These are phyloP conservation scores for Cercospora sp. DNA, from an alignment of 2,329 filamentous ascomycete species.

Conservation along the genomic window DNA sequence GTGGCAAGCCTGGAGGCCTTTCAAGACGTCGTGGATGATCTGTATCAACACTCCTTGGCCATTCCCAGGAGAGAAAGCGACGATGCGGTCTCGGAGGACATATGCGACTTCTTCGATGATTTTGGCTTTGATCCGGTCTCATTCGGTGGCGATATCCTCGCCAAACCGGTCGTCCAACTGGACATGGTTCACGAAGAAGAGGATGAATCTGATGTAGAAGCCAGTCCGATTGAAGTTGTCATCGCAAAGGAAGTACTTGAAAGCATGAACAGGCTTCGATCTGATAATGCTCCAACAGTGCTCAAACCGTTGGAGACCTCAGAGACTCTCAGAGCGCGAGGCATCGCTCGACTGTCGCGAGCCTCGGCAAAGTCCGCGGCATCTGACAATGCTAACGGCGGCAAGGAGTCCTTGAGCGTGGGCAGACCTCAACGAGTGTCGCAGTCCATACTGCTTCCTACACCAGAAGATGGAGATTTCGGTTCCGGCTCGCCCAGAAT, in stretches of 20 bases:
- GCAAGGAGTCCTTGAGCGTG: constrained; percentile 18
- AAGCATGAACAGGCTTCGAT: constrained; percentile 4
- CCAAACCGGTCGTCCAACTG: constrained; percentile 15
- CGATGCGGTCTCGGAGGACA: constrained; percentile 41
- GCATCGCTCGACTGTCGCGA: constrained; percentile 33
- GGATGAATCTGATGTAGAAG: constrained; percentile 19
- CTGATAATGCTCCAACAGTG: constrained; percentile 7
- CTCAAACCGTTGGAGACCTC: constrained; percentile 30
- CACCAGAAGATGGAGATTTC: constrained; percentile 27
- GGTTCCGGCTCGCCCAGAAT: constrained; percentile 8
- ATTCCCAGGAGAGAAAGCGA: constrained; percentile 38
- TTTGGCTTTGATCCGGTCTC: constrained; percentile 40
- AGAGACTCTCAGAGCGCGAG: constrained; percentile 32
- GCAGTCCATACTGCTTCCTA: constrained; percentile 22
- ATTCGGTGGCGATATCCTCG: constrained; percentile 29
- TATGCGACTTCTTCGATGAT: constrained; percentile 46
- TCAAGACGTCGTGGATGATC: constrained; percentile 37
- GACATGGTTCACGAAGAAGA: constrained; percentile 22
- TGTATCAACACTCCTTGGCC: constrained; percentile 33
- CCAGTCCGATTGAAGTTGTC: constrained; percentile 29
- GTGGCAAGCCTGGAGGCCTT: constrained; percentile 45
- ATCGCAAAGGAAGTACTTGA: constrained; percentile 32
- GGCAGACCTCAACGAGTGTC: constrained; percentile 14
- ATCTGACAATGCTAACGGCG: background rate
- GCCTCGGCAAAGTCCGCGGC: constrained; percentile 20